Base-by-base conservation (phyloP, 2,329 filamentous ascomycete species). In the Botrytis fabae region DNA sequence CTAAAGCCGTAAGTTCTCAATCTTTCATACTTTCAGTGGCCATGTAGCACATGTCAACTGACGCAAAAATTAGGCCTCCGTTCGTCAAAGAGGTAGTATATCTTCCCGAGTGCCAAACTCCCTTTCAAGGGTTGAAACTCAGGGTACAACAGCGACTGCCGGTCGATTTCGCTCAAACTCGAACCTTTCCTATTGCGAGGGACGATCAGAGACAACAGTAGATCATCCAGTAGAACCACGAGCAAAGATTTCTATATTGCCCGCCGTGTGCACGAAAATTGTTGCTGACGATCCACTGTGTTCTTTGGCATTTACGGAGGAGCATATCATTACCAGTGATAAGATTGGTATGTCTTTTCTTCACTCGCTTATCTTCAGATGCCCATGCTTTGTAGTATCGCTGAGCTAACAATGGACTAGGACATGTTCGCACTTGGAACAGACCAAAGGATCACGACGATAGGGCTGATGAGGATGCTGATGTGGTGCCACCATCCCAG, bases 281-380 rank as follows among this genome's bases (percentile, higher is more conserved):
- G 90, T 97, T 51, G 94, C 97, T 81, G 89, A 91, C 74, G 94
- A 98, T 82, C 94, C 95, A 70, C 85, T 97, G 63, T 93, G 90
- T 81, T 97, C 95, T 92, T 83, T 99, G 57, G 93, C 91, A n/a
- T 99, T 99, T 79, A 95, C 95, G 71, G 92, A 98, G 81, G 91
- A 97, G 78, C 92, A 92, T 75, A 97, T 99, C 77, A 91, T 98
- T 80, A 98, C 94, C 51, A 94, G 93, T 77, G 98, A 94, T 83
- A 92, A 94, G 80, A 93, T 91, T 83, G 95, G 95, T 97, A 85
- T 82, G 91, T 85, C 64, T 62, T 51, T 70, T 5, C 10, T n/a
- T 14, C 5, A 12, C 12, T 2, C 5, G 42, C 54, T 54, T 70
- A 25, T 57, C 18, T 42, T 22, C 18, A 18, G 35, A 51, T 16